A percentile compares a stretch with the other conserved stretches of the same genome.
Evolutionary conservation across 352 stramenopile genomes (phyloP).

Genomic region (Globisporangium ultimum): DNA sequence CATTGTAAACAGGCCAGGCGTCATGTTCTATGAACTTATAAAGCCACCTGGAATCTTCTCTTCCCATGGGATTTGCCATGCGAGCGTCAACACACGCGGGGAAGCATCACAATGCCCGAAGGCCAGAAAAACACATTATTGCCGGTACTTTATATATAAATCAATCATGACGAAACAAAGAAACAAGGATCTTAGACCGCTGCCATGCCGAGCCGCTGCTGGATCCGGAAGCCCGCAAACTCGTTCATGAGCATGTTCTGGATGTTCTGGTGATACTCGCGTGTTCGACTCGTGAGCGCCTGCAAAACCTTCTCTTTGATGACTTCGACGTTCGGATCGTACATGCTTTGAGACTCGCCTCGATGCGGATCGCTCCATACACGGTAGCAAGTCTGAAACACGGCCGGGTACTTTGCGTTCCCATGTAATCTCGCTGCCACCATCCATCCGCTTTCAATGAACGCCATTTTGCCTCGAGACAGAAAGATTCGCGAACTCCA

Average conservation of each 20-base stretch:
- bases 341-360: constrained; percentile 1
- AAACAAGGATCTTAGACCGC: too few relatives aligned
- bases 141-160: too few relatives aligned
- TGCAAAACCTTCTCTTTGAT: constrained; percentile 2
- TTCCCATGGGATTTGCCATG: too few relatives aligned
- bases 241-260: constrained; percentile 8
- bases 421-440: neutral
- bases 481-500: constrained; percentile 4
- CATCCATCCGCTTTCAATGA: constrained; percentile 8
- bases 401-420: neutral
- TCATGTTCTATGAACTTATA: too few relatives aligned
- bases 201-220: too few relatives aligned
- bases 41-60: too few relatives aligned
- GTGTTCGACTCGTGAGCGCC: constrained; percentile 4
- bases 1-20: too few relatives aligned
- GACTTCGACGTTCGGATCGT: neutral
- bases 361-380: constrained; percentile 3
- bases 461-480: neutral
- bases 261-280: constrained; percentile 6
- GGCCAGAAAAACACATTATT: too few relatives aligned
- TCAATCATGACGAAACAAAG: too few relatives aligned
- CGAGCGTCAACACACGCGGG: too few relatives aligned
- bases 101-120: too few relatives aligned
- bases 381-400: constrained; percentile 11
- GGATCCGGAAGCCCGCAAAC: neutral